A percentile compares a stretch with the other conserved stretches of the same genome.
These are phyloP conservation scores for Aspergillus pseudoglaucus DNA, from an alignment of 2,329 filamentous ascomycete species.

Conservation along the genomic window DNA sequence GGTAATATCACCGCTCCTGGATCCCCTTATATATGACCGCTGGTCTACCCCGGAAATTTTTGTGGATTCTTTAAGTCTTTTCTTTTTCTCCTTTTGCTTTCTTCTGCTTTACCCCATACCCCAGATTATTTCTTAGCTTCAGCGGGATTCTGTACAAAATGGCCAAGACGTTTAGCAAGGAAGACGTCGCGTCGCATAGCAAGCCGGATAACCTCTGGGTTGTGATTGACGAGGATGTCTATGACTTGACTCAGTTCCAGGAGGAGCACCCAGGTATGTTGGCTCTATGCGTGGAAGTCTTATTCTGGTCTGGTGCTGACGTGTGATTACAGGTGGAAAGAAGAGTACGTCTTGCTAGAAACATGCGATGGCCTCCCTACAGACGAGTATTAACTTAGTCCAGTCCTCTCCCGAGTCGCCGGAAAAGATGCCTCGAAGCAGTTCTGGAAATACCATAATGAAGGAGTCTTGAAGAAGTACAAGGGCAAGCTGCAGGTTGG, in stretches of 20 bases:
- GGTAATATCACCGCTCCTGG: no score
- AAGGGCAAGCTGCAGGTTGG: constrained; percentile 54
- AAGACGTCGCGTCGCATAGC: constrained; percentile 87
- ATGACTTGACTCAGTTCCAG: constrained; percentile 85
- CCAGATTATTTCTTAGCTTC: constrained; percentile 6
- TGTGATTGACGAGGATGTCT: constrained; percentile 89
- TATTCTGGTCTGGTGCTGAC: constrained; percentile 7
- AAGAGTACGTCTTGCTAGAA: constrained; percentile 57
- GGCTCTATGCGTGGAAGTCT: neutral
- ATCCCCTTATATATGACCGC: constrained; percentile 2
- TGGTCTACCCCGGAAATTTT: constrained; percentile 10
- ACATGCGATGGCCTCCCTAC: neutral
- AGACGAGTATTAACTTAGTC: constrained; percentile 3
- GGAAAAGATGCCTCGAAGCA: constrained; percentile 64
- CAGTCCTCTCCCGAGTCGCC: constrained; percentile 58
- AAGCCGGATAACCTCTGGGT: constrained; percentile 82
- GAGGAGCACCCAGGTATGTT: constrained; percentile 63
- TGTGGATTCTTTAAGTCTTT: constrained; percentile 7
- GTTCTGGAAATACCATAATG: constrained; percentile 61
- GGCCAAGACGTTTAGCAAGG: constrained; percentile 77
- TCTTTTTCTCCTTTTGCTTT: constrained; percentile 1
- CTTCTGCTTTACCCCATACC: constrained; percentile 4
- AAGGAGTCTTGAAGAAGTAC: constrained; percentile 57
- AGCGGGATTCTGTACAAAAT: constrained; percentile 46
- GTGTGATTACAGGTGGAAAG: constrained; percentile 53